These are phyloP conservation scores for Jatropha podagrica DNA, from an alignment of 441 rosid species.

Conservation along the genomic window DNA sequence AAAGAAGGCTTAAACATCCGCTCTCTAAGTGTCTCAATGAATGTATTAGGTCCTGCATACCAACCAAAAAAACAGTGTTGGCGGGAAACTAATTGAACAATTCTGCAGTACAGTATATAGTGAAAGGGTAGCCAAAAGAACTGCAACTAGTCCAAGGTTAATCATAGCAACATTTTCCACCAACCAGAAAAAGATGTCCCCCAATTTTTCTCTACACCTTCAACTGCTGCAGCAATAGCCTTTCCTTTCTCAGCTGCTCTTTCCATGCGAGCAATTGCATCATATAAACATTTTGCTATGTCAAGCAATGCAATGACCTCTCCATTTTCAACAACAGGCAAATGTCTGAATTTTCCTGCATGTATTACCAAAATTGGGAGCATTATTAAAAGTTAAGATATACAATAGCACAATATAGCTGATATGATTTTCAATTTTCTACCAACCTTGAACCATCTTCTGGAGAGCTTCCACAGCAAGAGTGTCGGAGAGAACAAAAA, in stretches of 20 bases:
- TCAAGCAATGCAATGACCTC: conserved; percentile 96
- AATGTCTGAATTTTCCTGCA: conserved; percentile 95
- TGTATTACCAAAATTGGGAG: conserved; percentile 12
- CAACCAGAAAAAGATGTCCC: conserved; percentile 74
- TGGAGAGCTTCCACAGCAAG: conserved; percentile 98
- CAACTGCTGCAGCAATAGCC: conserved; percentile 99
- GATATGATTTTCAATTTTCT: conserved; percentile 18
- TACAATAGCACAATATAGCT: background rate
- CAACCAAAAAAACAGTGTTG: conserved; percentile 17
- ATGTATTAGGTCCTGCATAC: conserved; percentile 69
- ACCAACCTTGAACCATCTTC: conserved; percentile 95
- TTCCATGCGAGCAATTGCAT: conserved; percentile 99
- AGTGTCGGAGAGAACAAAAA: conserved; percentile 92
- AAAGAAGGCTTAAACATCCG: conserved; percentile 89
- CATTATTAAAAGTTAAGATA: conserved; percentile 12
- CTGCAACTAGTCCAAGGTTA: background rate
- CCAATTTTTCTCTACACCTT: conserved; percentile 96
- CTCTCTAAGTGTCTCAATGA: conserved; percentile 88
- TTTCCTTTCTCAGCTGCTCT: conserved; percentile 99
- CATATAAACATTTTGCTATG: conserved; percentile 92
- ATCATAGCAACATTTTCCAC: conserved; percentile 27
- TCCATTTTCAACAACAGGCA: conserved; percentile 98
- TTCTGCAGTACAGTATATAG: background rate
- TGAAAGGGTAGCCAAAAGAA: conserved; percentile 1
- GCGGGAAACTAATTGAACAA: conserved; percentile 7